Evolutionary conservation across 2,329 filamentous ascomycete genomes (phyloP).

Genomic region (Fusarium marasasianum): DNA sequence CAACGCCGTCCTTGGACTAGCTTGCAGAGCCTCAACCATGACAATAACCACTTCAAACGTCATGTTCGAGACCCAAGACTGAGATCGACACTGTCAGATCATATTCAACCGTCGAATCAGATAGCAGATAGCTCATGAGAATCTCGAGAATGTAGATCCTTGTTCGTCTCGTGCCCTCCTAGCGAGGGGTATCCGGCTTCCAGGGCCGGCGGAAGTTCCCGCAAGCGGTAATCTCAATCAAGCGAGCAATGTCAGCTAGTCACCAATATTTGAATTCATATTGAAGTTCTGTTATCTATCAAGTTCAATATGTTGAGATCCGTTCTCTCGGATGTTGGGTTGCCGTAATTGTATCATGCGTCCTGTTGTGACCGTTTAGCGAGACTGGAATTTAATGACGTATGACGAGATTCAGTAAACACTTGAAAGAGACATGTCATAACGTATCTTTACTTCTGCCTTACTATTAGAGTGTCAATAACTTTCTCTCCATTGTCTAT

Average conservation of each 20-base stretch:
- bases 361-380: not conserved
- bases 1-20: not conserved
- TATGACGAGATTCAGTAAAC: not conserved
- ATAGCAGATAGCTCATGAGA: not conserved
- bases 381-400: slow-evolving; percentile 2
- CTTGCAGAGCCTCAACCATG: not conserved
- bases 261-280: too few species aligned
- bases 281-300: accelerated
- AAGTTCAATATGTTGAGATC: not conserved
- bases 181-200: not conserved
- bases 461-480: not conserved
- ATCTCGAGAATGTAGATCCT: not conserved
- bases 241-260: not conserved
- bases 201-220: not conserved
- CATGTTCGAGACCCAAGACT: not conserved
- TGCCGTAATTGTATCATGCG: not conserved
- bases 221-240: not conserved
- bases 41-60: not conserved
- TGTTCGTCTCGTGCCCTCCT: not conserved
- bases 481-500: too few species aligned
- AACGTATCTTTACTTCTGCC: too few species aligned
- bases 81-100: not conserved
- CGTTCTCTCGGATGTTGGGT: not conserved
- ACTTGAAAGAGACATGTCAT: not conserved
- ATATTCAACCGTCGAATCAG: accelerated